These are phyloP conservation scores for Ophiostoma perfectum DNA, from an alignment of 2,329 filamentous ascomycete species.

Conservation along the genomic window DNA sequence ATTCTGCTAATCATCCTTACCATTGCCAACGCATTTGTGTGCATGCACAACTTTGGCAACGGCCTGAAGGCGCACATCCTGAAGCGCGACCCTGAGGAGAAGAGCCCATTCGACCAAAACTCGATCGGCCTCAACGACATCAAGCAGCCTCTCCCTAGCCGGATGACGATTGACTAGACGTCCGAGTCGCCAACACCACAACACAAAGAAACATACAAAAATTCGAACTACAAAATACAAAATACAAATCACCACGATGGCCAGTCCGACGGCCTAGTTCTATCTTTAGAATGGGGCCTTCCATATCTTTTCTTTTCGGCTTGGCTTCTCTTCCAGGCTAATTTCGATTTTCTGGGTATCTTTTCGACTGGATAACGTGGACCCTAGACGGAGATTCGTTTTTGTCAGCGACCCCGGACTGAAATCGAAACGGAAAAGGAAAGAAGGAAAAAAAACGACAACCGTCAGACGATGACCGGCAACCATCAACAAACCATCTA, in stretches of 20 bases:
- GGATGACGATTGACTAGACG: conserved; percentile 56
- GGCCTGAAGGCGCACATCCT: conserved; percentile 84
- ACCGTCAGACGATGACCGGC: background rate
- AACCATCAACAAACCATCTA: background rate
- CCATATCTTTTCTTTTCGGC: background rate
- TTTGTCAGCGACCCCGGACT: background rate
- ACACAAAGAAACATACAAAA: conserved; percentile 27
- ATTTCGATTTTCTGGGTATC: background rate
- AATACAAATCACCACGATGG: background rate
- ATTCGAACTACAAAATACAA: background rate
- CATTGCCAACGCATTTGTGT: conserved; percentile 79
- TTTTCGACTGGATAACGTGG: background rate
- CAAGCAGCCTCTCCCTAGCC: conserved; percentile 49
- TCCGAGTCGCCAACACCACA: no score
- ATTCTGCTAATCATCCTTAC: conserved; percentile 83
- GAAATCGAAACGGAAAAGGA: background rate
- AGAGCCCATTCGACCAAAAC: conserved; percentile 41
- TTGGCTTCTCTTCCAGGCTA: background rate
- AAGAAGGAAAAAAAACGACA: background rate
- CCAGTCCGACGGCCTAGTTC: background rate
- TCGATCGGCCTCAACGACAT: conserved; percentile 50
- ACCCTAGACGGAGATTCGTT: background rate
- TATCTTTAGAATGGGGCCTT: background rate
- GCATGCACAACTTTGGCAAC: conserved; percentile 83
- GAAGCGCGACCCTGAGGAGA: conserved; percentile 48